These are phyloP conservation scores for Postia placenta DNA, from an alignment of 768 basidiomycete genomes.

Conservation along the genomic window DNA sequence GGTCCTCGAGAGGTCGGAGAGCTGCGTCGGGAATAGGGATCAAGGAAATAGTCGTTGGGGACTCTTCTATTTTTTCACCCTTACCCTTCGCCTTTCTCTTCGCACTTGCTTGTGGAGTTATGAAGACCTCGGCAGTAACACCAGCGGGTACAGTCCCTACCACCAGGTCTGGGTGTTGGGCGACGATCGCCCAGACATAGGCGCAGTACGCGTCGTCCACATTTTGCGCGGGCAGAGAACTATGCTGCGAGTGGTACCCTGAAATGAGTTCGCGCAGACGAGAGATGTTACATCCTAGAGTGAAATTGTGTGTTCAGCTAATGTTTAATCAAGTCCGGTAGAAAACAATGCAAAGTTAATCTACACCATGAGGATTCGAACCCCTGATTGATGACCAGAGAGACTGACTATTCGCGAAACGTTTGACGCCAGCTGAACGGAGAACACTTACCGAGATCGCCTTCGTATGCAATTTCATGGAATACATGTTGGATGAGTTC, in stretches of 20 bases:
- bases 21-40: slow-evolving; percentile 51
- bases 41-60: slow-evolving; percentile 35
- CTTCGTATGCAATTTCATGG: slow-evolving; percentile 85
- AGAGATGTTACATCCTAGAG: slow-evolving; percentile 66
- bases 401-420: not conserved
- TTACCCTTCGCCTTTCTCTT: slow-evolving; percentile 59
- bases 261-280: slow-evolving; percentile 64
- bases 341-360: slow-evolving; percentile 8
- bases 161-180: slow-evolving; percentile 65
- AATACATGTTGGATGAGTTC: slow-evolving; percentile 81
- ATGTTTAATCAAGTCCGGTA: not conserved
- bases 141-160: slow-evolving; percentile 70
- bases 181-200: slow-evolving; percentile 78
- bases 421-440: slow-evolving; percentile 2
- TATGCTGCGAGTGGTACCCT: slow-evolving; percentile 52
- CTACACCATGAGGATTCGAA: slow-evolving; percentile 20
- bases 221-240: slow-evolving; percentile 40
- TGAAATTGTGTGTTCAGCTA: slow-evolving; percentile 1
- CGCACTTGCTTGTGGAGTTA: slow-evolving; percentile 70
- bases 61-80: slow-evolving; percentile 41
- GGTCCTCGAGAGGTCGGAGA: slow-evolving; percentile 46
- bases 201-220: slow-evolving; percentile 72
- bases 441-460: slow-evolving; percentile 70
- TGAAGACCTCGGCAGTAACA: slow-evolving; percentile 59
- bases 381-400: too few relatives aligned